Evolutionary conservation across 2,329 filamentous ascomycete genomes (phyloP), one percentile per base, ranked within the genome.

Genomic region (Beauveria pseudobassiana): DNA sequence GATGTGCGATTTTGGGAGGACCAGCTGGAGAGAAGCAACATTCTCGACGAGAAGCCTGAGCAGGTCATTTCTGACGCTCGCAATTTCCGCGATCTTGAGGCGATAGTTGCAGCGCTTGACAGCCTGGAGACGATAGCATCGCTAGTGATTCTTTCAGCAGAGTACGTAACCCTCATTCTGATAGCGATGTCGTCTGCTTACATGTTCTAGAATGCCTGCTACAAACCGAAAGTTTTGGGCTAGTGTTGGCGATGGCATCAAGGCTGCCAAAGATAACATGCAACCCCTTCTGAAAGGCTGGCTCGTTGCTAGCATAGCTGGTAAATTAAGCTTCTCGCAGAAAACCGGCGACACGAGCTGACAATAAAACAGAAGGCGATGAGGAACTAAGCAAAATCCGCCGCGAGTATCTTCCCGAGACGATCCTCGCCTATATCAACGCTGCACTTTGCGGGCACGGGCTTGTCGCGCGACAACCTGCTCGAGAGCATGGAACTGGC

Each of bases 401-500:
- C 66, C 82, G 86, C 60, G 83, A 85, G 0, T 98, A 96, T 73
- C 80, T 99, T 3, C 93, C 95, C 2, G 92, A 97, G 72, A 83
- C 90, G 20, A 80, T 96, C 48, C 81, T 99, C 55, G 90, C 89
- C 3, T 97, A 95, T 72, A 85, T 95, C 70, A 87, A 84, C 68
- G 1, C 78, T 98, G 55, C 89, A 96, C 71, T 89, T 89, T 69
- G 88, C 89, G 0, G 91, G 91, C 3, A 87, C 86, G 52, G 82
- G 85, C 54, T 78, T 96, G 49, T 88, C 86, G 51, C 86, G 91
- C 49, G 90, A 93, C 63, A 84, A 88, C 66, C 80, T 96, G 20
- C 81, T 95, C 28, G 87, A 93, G 70, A 90, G 88, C 68, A 93
- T 99, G 89, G 90, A 96, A 63, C 79, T 99, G 18, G 87, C 91